These are phyloP conservation scores for Stenogyne calaminthoides DNA, from an alignment of 305 asterid genomes.

Conservation along the genomic window DNA sequence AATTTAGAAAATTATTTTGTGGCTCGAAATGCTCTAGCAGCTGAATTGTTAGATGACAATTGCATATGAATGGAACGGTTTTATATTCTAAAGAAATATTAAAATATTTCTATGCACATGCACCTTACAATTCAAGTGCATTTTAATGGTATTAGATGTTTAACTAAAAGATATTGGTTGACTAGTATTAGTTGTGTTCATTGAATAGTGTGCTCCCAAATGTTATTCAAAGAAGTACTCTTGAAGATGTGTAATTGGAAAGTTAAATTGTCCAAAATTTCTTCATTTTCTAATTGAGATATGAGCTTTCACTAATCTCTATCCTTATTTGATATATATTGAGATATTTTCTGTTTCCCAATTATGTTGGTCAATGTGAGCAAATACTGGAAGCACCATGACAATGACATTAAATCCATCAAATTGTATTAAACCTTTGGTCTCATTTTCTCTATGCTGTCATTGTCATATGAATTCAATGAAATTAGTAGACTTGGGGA, in stretches of 20 bases:
- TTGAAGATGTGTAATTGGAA: not conserved
- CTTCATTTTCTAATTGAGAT: not conserved
- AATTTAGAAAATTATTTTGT: not conserved
- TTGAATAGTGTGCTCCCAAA: too few relatives aligned
- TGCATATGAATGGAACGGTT: not conserved
- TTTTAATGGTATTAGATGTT: too few relatives aligned
- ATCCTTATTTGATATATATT: slow-evolving; percentile 30
- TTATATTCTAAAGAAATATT: not conserved
- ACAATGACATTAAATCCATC: not conserved
- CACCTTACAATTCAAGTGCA: too few relatives aligned
- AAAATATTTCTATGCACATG: too few relatives aligned
- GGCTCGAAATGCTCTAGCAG: not conserved
- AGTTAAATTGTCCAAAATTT: not conserved
- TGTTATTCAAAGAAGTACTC: not conserved
- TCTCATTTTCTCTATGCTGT: not conserved
- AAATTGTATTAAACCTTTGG: slow-evolving; percentile 22
- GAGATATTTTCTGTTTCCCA: slow-evolving; percentile 25
- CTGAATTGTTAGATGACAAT: not conserved
- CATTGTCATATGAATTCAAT: not conserved
- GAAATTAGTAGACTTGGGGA: not conserved
- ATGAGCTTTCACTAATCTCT: slow-evolving; percentile 13
- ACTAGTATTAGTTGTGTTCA: too few relatives aligned
- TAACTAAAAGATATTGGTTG: too few relatives aligned
- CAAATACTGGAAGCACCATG: slow-evolving; percentile 5
- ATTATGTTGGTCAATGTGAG: not conserved